Evolutionary conservation across 2,329 filamentous ascomycete genomes (phyloP), one percentile per base, ranked within the genome.

Genomic region (Neopestalotiopsis clavispora): DNA sequence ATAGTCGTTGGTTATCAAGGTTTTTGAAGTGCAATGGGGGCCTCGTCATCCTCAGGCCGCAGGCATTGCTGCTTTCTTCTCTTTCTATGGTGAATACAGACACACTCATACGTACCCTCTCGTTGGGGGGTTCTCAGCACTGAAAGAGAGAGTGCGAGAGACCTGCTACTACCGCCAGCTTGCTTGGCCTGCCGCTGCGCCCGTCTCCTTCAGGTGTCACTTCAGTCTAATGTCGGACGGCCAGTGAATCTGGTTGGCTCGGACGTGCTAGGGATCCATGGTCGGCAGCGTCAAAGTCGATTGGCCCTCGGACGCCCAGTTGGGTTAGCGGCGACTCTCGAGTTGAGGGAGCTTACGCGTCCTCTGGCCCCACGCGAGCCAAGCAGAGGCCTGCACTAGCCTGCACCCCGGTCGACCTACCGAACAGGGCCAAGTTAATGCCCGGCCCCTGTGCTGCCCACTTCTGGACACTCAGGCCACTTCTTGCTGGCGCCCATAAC

Each of bases 41-140:
- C 66, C n/a, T 67, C 66, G 66, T 67, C 57, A 67, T 62, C 57
- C 58, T 67, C 66, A 67, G 66, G 58, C 66, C 66, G 66, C 66
- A 67, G 66, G 65, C 34, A 60, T 60, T 52, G n/a, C 23, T 30
- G 20, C 32, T 59, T 28, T 60, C 12, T n/a, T 30, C 20, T 30
- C 10, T 14, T 28, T 23, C 13, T 34, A 23, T 34, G 30, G 28
- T 30, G 28, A 30, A 38, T 40, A 38, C 38, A 34, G 28, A 23
- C 17, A 17, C 13, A 65, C 62, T 20, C 38, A 40, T 14, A 17
- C 20, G n/a, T 17, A 52, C 45, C 10, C 10, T 38, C 34, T 38
- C 34, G 34, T 38, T 38, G 34, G 34, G 20, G 45, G 17, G 34
- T 10, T 38, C 45, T 38, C 59, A 62, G 14, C 7, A 34, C 30